These are phyloP conservation scores for Syncephalastrum sp. DNA, from an alignment of 371 early-diverging fungal species.

Conservation along the genomic window DNA sequence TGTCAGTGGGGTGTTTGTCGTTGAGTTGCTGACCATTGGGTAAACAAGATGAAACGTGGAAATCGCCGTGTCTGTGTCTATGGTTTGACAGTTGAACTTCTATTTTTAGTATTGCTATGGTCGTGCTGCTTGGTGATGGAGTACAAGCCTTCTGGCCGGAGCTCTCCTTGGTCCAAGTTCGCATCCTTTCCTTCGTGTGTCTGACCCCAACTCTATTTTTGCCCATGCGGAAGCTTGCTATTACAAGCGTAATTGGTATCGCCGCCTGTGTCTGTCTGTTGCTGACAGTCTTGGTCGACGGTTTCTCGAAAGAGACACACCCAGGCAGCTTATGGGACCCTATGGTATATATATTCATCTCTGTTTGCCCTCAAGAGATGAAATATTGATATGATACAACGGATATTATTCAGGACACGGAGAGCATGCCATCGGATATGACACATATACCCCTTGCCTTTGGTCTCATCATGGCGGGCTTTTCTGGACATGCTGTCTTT, in stretches of 20 bases:
- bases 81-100: not conserved
- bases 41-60: conserved; percentile 4
- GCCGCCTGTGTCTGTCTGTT: conserved; percentile 32
- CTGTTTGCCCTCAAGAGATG: not conserved
- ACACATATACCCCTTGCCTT: conserved; percentile 25
- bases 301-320: conserved; percentile 31
- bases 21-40: conserved; percentile 62
- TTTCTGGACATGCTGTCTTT: conserved; percentile 62
- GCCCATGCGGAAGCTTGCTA: conserved; percentile 41
- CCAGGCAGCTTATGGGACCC: conserved; percentile 61
- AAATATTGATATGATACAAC: not conserved
- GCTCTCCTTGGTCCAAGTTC: conserved; percentile 17
- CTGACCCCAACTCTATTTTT: conserved; percentile 34
- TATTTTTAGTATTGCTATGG: conserved; percentile 28
- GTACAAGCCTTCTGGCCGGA: conserved; percentile 24
- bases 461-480: conserved; percentile 38
- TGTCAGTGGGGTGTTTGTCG: conserved; percentile 49
- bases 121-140: conserved; percentile 33
- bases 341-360: conserved; percentile 21
- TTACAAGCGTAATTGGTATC: conserved; percentile 47
- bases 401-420: conserved; percentile 19
- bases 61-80: not conserved
- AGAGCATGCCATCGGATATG: conserved; percentile 19
- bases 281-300: conserved; percentile 36
- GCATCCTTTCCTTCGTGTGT: conserved; percentile 21